Evolutionary conservation across 208 protist genomes (phyloP).

Genomic region (Leishmania tropica): DNA sequence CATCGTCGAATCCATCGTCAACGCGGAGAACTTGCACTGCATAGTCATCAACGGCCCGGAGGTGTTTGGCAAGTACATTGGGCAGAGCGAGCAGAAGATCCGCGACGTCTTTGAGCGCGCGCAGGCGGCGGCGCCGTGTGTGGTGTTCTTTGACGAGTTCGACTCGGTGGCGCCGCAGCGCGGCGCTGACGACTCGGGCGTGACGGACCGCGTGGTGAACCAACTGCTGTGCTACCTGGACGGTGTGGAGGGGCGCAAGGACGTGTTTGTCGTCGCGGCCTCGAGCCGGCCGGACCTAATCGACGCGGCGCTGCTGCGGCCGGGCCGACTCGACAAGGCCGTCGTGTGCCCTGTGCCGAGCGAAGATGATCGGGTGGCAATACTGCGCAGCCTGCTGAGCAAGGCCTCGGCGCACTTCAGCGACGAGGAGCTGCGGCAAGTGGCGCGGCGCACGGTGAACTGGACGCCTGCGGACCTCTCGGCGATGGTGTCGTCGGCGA

Average conservation of each 20-base stretch:
- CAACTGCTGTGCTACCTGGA: conserved; percentile 99
- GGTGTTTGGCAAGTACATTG: conserved; percentile 96
- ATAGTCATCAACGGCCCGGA: conserved; percentile 94
- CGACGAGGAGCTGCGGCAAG: conserved; percentile 42
- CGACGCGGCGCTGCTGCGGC: conserved; percentile 93
- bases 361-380: conserved; percentile 86
- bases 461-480: conserved; percentile 87
- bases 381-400: conserved; percentile 98
- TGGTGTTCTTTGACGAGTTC: conserved; percentile 96
- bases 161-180: conserved; percentile 93
- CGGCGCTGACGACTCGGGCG: conserved; percentile 85
- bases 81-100: conserved; percentile 93
- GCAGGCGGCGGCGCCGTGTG: conserved; percentile 86
- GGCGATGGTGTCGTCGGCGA: conserved; percentile 78
- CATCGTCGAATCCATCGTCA: conserved; percentile 80
- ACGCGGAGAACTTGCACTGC: conserved; percentile 83
- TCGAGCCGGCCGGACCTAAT: conserved; percentile 98
- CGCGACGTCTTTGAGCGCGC: conserved; percentile 93
- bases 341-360: conserved; percentile 87
- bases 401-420: conserved; percentile 97
- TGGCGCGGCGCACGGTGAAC: conserved; percentile 65
- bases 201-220: conserved; percentile 96
- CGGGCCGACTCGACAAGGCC: conserved; percentile 89
- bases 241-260: conserved; percentile 93
- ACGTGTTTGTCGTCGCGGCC: conserved; percentile 98